Conservation (phyloP, 164 flowering plant species). For the grape (Vitis vinifera) region DNA sequence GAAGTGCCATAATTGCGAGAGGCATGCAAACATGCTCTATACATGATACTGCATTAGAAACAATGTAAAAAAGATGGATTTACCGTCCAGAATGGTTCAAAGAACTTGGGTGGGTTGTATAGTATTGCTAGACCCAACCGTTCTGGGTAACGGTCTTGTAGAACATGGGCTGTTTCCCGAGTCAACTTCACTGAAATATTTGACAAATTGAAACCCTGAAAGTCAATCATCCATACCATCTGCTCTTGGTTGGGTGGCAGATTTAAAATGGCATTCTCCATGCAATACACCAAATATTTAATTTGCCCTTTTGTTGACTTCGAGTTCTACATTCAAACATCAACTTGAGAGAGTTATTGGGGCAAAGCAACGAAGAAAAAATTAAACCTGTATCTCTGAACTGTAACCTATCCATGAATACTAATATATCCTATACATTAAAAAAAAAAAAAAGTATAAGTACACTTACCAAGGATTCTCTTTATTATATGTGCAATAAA, state of each 20-base stretch:
- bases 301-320: constrained; percentile 79
- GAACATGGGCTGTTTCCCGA: constrained; percentile 75
- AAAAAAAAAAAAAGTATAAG: too few species aligned
- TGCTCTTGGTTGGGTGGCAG: constrained; percentile 77
- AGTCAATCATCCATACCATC: constrained; percentile 97
- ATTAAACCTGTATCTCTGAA: too few species aligned
- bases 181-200: constrained; percentile 70
- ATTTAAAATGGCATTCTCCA: constrained; percentile 95
- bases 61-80: not conserved
- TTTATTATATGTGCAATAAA: not conserved
- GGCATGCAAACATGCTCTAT: too few species aligned
- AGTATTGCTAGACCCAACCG: constrained; percentile 82
- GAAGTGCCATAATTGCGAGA: too few species aligned
- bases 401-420: too few species aligned
- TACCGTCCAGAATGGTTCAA: constrained; percentile 91
- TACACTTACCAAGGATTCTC: too few species aligned
- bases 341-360: not conserved
- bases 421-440: too few species aligned
- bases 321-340: constrained; percentile 63
- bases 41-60: not conserved
- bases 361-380: not conserved
- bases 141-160: constrained; percentile 90
- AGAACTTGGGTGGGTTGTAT: constrained; percentile 82
- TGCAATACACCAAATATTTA: constrained; percentile 80
- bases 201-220: constrained; percentile 69